Evolutionary conservation across 2,329 filamentous ascomycete genomes (phyloP).

Genomic region (Rugonectria rugulosa): DNA sequence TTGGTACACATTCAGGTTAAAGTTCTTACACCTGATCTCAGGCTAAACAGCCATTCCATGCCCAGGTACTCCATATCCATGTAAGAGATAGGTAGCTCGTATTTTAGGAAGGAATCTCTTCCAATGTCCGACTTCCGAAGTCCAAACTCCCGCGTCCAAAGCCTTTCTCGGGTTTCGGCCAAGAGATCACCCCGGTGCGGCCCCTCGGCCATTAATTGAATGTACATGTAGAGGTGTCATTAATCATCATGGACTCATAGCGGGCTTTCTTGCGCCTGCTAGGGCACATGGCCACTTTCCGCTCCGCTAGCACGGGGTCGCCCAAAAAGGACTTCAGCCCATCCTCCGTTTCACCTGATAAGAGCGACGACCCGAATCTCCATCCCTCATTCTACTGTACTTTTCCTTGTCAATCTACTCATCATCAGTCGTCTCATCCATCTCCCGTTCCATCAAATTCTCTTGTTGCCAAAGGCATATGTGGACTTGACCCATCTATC

Average conservation of each 20-base stretch:
- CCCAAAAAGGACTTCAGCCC: background rate
- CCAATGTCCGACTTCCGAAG: background rate
- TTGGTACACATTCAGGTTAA: no score
- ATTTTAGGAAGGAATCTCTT: no score
- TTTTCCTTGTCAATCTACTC: background rate
- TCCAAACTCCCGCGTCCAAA: background rate
- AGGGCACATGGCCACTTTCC: slow-evolving; percentile 3
- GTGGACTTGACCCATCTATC: background rate
- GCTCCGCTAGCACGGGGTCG: slow-evolving; percentile 5
- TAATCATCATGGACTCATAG: slow-evolving; percentile 7
- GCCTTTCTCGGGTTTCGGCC: slow-evolving; percentile 16
- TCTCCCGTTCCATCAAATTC: background rate
- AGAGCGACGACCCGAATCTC: slow-evolving; percentile 4
- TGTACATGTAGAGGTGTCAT: background rate
- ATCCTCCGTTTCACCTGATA: background rate
- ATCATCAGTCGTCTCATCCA: background rate
- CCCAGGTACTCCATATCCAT: no score
- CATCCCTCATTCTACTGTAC: background rate
- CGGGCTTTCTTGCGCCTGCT: slow-evolving; percentile 9
- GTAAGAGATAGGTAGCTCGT: no score
- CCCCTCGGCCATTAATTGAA: background rate
- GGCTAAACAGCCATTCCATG: no score
- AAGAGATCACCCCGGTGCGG: slow-evolving; percentile 14
- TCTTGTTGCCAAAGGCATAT: background rate
- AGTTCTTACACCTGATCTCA: no score